These are phyloP conservation scores for Agrocybe pediades DNA, from an alignment of 768 basidiomycete genomes.

Conservation along the genomic window DNA sequence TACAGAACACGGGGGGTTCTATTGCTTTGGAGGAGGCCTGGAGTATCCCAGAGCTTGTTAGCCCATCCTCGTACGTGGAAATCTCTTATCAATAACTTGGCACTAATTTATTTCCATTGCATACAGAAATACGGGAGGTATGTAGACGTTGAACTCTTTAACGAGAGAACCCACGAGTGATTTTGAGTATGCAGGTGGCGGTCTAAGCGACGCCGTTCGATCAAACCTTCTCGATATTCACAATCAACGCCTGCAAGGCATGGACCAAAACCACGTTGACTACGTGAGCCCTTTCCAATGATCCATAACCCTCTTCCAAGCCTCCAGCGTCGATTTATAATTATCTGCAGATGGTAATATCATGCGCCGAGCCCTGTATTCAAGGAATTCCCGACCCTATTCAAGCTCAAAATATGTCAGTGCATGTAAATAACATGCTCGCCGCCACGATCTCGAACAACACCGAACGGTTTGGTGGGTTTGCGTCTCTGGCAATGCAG, in stretches of 20 bases:
- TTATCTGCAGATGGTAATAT: conserved; percentile 36
- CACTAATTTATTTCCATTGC: too few relatives aligned
- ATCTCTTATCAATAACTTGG: too few relatives aligned
- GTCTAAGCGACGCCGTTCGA: conserved; percentile 30
- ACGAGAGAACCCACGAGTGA: too few relatives aligned
- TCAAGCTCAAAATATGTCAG: conserved; percentile 33
- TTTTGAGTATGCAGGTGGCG: conserved; percentile 22
- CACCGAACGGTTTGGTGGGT: conserved; percentile 41
- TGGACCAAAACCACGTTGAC: conserved; percentile 39
- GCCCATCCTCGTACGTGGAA: too few relatives aligned
- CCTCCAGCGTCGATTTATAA: not conserved
- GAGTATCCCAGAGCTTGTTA: not conserved
- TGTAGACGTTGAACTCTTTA: too few relatives aligned
- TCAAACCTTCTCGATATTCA: conserved; percentile 40
- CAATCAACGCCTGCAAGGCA: conserved; percentile 34
- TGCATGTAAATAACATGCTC: conserved; percentile 36
- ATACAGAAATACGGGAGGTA: too few relatives aligned
- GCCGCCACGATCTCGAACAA: conserved; percentile 40
- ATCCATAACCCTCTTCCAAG: too few relatives aligned
- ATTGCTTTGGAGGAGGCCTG: not conserved
- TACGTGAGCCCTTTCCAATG: conserved; percentile 29
- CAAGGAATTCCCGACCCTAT: conserved; percentile 38
- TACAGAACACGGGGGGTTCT: not conserved
- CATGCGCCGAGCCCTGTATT: conserved; percentile 38
- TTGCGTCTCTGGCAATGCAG: conserved; percentile 46